Conservation (phyloP, 73 alveolate genomes). For the Tetrahymena thermophila region DNA sequence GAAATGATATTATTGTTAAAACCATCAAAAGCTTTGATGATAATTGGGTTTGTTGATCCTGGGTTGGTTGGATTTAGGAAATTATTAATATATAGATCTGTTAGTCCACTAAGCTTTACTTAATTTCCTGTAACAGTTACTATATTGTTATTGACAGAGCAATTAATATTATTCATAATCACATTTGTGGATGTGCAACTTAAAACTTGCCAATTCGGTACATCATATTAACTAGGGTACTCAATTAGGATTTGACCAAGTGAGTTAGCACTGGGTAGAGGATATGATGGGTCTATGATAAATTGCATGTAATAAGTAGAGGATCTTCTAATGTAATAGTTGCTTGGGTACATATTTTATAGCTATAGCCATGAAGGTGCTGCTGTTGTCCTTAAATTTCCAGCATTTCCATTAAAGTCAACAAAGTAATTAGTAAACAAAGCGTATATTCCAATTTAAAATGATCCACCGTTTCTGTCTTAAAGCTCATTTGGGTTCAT, state of each 20-base stretch:
- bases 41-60: conserved; percentile 28
- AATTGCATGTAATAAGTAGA: conserved; percentile 12
- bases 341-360: conserved; percentile 2
- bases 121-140: conserved; percentile 12
- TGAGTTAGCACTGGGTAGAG: conserved; percentile 11
- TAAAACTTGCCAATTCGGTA: conserved; percentile 21
- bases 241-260: conserved; percentile 39
- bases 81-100: conserved; percentile 8
- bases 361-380: conserved; percentile 44
- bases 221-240: conserved; percentile 39
- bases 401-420: conserved; percentile 37
- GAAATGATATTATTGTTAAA: conserved; percentile 20
- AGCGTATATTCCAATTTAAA: conserved; percentile 18
- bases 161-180: not conserved
- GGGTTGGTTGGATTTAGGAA: conserved; percentile 40
- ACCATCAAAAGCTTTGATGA: conserved; percentile 48
- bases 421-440: conserved; percentile 3
- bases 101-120: conserved; percentile 23
- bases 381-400: conserved; percentile 9
- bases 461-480: conserved; percentile 42
- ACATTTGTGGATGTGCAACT: not conserved
- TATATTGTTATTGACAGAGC: conserved; percentile 1
- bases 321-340: conserved; percentile 15
- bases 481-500: not conserved
- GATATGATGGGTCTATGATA: conserved; percentile 31